Base-by-base conservation (phyloP, 2,329 filamentous ascomycete genomes). In the Pseudogymnoascus sp. region DNA sequence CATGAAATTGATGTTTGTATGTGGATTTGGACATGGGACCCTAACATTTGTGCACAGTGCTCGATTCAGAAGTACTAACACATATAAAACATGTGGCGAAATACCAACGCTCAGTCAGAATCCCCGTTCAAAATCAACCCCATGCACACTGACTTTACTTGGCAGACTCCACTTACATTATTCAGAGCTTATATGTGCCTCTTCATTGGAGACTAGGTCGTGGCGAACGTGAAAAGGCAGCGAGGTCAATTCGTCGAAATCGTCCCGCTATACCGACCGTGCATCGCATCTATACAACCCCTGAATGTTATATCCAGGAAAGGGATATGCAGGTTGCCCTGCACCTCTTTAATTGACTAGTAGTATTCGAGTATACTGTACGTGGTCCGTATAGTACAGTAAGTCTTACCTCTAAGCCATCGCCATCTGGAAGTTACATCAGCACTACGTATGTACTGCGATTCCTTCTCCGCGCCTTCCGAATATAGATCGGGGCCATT, bases 11-110 rank as follows among this genome's bases (percentile, higher is more conserved):
- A 33, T 52, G 26, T 52, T 52, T 52, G 45, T 12, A 19, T 26
- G 45, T 31, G 45, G 45, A 52, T 33, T 52, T 52, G 45, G 26
- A 31, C 45, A 33, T 55, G 49, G 49, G 49, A 55, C 49, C 49
- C 49, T 55, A 55, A 55, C 49, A 55, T 19, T 7, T 31, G 49
- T 55, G 26, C 29, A 33, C 49, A 33, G 10, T 19, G n/a, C 33
- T 19, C 33, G 49, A 55, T 12, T 29, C 19, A 35, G 29, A 55
- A 14, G 49, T 55, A 55, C 29, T 16, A 45, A 26, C 21, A 14
- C 41, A 45, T 45, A 26, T 26, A 45, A 45, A 45, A 26, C 8
- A 45, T 26, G 41, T 45, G 21, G 41, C 41, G 12, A 45, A 45
- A 45, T 45, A 45, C 41, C 21, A 26, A 4, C 19, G 29, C 49